phyloP scores from a whole-genome alignment of 139 green algal species.

The Deuterostichococcus epilithicus region DNA sequence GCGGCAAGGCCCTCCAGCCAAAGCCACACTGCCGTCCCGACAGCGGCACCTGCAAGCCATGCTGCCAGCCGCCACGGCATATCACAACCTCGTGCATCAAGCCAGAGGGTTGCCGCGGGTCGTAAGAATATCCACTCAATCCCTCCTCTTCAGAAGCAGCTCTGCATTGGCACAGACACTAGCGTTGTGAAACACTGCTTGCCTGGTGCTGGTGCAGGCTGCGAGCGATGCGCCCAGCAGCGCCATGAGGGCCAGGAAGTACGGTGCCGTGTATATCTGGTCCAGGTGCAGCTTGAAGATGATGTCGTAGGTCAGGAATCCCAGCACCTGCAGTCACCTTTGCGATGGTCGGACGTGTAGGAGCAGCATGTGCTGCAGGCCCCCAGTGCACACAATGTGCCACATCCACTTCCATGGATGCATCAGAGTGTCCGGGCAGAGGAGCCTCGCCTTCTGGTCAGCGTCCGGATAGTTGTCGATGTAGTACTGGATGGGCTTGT shows the following conservation, averaged over 20 bases:
- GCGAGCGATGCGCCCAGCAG: slow-evolving; percentile 81
- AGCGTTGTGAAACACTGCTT: not conserved
- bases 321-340: slow-evolving; percentile 47
- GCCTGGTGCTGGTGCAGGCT: slow-evolving; percentile 86
- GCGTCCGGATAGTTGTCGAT: slow-evolving; percentile 42
- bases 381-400: not conserved
- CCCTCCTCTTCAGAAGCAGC: no score
- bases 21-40: no score
- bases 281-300: slow-evolving; percentile 72
- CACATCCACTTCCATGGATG: not conserved
- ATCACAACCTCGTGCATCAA: no score
- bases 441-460: slow-evolving; percentile 43
- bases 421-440: not conserved
- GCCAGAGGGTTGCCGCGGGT: no score
- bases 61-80: no score
- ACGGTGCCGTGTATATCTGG: slow-evolving; percentile 83
- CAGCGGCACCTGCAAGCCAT: no score
- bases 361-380: no score
- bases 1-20: no score
- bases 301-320: slow-evolving; percentile 71
- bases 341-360: no score
- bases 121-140: no score
- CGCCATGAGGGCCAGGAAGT: slow-evolving; percentile 84
- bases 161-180: no score
- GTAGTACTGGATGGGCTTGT: slow-evolving; percentile 78